Conservation (phyloP, 768 basidiomycete species). For the Filobasidium floriforme region DNA sequence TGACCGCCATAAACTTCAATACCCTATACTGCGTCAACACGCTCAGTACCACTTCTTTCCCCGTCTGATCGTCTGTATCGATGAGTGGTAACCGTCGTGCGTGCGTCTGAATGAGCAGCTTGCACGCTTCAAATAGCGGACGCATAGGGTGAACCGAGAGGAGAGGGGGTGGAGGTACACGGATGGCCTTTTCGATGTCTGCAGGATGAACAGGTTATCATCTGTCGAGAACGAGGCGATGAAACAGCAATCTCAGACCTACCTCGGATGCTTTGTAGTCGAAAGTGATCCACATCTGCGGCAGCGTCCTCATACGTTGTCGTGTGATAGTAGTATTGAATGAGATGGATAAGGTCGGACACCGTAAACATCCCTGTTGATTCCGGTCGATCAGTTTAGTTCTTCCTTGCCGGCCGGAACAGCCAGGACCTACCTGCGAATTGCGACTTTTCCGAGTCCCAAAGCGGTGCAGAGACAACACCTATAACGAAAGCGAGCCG, state of each 20-base stretch:
- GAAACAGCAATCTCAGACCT: conserved; percentile 30
- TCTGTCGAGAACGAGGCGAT: not conserved
- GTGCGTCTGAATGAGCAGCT: conserved; percentile 85
- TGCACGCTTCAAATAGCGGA: conserved; percentile 82
- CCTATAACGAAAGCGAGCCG: conserved; percentile 50
- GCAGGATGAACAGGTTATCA: conserved; percentile 16
- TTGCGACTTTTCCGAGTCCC: conserved; percentile 86
- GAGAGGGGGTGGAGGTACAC: conserved; percentile 85
- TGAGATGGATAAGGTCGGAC: conserved; percentile 97
- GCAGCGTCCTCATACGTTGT: conserved; percentile 73
- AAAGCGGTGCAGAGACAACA: conserved; percentile 93
- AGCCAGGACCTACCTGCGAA: conserved; percentile 55
- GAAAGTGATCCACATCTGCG: conserved; percentile 84
- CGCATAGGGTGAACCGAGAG: conserved; percentile 78
- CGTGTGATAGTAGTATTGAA: conserved; percentile 93
- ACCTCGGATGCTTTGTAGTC: conserved; percentile 84
- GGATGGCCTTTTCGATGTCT: conserved; percentile 91
- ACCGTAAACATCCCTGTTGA: conserved; percentile 87
- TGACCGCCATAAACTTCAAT: conserved; percentile 96
- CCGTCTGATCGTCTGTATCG: conserved; percentile 85
- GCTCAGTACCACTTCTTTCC: conserved; percentile 88
- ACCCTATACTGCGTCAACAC: conserved; percentile 96
- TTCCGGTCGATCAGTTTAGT: not conserved
- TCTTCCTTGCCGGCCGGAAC: not conserved
- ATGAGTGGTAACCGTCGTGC: conserved; percentile 89